Conservation (phyloP, 2,329 filamentous ascomycete genomes). For the Cercospora zeina region DNA sequence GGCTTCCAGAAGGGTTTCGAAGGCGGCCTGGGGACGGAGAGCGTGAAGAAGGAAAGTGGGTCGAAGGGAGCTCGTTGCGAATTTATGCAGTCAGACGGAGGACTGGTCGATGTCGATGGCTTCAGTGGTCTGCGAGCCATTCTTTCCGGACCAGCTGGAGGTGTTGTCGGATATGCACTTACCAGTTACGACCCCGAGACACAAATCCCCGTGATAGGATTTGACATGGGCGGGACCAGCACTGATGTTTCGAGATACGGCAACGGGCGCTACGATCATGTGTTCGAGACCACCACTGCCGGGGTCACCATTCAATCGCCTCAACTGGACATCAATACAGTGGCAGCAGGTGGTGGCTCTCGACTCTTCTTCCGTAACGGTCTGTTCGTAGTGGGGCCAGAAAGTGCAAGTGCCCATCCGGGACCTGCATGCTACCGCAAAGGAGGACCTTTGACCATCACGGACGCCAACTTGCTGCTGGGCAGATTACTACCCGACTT, state of each 20-base stretch:
- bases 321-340: slow-evolving; percentile 91
- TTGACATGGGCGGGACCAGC: slow-evolving; percentile 93
- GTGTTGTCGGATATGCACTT: slow-evolving; percentile 87
- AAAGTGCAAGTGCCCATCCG: slow-evolving; percentile 84
- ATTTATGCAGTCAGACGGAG: slow-evolving; percentile 90
- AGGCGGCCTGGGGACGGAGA: slow-evolving; percentile 74
- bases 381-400: slow-evolving; percentile 85
- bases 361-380: slow-evolving; percentile 85
- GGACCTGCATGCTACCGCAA: slow-evolving; percentile 91
- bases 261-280: slow-evolving; percentile 83
- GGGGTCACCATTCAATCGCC: slow-evolving; percentile 93
- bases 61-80: slow-evolving; percentile 77
- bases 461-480: slow-evolving; percentile 84
- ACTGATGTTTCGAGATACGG: slow-evolving; percentile 84
- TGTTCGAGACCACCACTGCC: slow-evolving; percentile 90
- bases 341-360: slow-evolving; percentile 85
- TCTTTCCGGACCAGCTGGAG: slow-evolving; percentile 85
- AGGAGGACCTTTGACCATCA: slow-evolving; percentile 86
- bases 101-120: slow-evolving; percentile 68
- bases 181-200: slow-evolving; percentile 85
- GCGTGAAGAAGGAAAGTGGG: slow-evolving; percentile 66
- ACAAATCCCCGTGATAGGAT: slow-evolving; percentile 83
- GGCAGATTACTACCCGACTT: slow-evolving; percentile 84
- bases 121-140: slow-evolving; percentile 87
- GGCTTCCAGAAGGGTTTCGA: slow-evolving; percentile 79